Evolutionary conservation across 441 rosid species (phyloP).

Genomic region (Populus trichocarpa): DNA sequence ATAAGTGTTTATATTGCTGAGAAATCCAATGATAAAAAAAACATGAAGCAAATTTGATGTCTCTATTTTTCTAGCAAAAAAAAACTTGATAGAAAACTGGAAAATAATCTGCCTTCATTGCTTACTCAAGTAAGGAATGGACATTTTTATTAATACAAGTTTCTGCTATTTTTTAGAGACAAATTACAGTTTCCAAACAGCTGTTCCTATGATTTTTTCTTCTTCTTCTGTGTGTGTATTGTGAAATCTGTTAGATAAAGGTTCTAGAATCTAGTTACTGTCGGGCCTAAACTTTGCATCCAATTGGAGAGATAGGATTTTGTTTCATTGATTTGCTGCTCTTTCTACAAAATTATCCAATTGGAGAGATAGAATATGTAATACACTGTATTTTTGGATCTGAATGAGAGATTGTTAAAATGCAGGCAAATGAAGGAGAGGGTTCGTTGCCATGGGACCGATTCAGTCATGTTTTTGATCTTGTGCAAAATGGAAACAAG

Average conservation of each 20-base stretch:
- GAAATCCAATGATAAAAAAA: constrained; percentile 25
- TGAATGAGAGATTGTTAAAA: constrained; percentile 10
- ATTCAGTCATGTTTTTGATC: constrained; percentile 54
- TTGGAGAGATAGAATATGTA: too few relatives aligned
- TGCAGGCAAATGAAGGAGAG: constrained; percentile 70
- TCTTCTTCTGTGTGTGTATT: neutral
- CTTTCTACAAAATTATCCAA: neutral
- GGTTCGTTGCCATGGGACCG: constrained; percentile 55
- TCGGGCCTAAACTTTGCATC: neutral
- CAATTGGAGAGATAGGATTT: neutral
- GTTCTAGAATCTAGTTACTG: neutral
- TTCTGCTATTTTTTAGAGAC: neutral
- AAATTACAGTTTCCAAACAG: too few relatives aligned
- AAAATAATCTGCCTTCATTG: neutral
- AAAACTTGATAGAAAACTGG: too few relatives aligned
- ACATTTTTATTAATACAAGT: neutral
- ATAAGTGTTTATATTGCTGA: constrained; percentile 20
- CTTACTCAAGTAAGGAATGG: neutral
- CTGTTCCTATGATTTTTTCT: neutral
- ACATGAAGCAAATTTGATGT: neutral
- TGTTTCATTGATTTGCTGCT: neutral
- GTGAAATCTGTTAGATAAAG: neutral
- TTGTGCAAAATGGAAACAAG: constrained; percentile 59
- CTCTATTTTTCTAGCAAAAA: neutral
- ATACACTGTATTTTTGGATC: constrained; percentile 9